A percentile compares a stretch with the other conserved stretches of the same genome.
Conservation (phyloP, 306 rosid genomes). For the Sesbania bispinosa region DNA sequence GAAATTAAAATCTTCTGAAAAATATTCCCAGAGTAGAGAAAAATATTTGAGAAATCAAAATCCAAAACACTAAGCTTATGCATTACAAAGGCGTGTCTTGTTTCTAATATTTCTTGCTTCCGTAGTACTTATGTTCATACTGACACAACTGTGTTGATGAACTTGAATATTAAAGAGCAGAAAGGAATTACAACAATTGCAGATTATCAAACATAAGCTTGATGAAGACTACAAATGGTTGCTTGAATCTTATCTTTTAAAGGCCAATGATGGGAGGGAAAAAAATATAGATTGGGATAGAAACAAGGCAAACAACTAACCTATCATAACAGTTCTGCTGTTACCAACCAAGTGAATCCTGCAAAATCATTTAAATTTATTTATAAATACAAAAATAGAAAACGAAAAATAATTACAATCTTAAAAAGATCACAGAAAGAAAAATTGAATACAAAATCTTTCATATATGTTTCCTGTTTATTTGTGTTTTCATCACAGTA, state of each 20-base stretch:
- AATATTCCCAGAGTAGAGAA: background rate
- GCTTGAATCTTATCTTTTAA: slow-evolving; percentile 9
- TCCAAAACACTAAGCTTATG: background rate
- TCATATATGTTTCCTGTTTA: slow-evolving; percentile 5
- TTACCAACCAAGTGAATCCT: slow-evolving; percentile 99
- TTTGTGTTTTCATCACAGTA: background rate
- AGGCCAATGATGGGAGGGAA: background rate
- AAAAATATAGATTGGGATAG: background rate
- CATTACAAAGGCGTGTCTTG: slow-evolving; percentile 4
- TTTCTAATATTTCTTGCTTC: slow-evolving; percentile 10
- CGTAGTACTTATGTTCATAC: background rate
- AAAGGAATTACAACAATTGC: background rate
- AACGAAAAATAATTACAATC: background rate
- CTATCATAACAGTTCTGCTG: slow-evolving; percentile 98
- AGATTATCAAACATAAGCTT: background rate
- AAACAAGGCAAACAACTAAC: slow-evolving; percentile 36
- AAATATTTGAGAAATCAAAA: background rate
- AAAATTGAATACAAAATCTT: background rate
- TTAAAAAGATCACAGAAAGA: slow-evolving; percentile 13
- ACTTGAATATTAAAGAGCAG: background rate
- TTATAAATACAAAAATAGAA: slow-evolving; percentile 6
- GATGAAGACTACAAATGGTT: slow-evolving; percentile 3
- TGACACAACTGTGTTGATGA: slow-evolving; percentile 6
- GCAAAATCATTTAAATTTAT: slow-evolving; percentile 38
- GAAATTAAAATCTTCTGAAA: slow-evolving; percentile 19